Evolutionary conservation across 139 green algal genomes (phyloP), one percentile per base, ranked within the genome.

Genomic region (Nannochloris sp.): DNA sequence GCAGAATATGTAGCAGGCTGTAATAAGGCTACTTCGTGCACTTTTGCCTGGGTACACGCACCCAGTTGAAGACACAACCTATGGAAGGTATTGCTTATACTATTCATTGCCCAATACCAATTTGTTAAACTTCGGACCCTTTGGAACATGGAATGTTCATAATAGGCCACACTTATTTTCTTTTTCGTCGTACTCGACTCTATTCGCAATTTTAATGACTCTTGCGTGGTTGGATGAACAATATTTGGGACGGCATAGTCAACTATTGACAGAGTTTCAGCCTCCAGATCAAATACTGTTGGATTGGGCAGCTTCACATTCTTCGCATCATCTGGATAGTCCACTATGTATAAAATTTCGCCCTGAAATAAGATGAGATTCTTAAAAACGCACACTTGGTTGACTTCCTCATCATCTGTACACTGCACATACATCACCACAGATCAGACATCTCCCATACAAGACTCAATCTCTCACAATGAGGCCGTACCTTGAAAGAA

Each of bases 71-170:
- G 16, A 25, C 58, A 64, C 12, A 64, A 11, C 20, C 58, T 49
- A 64, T 64, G 58, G 25, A 56, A 64, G 9, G 25, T 51, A 11
- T 64, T 64, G 40, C 58, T 31, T 14, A 31, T 25, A 36, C 58
- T 31, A 25, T 64, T 64, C 20, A 64, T 49, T 9, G 58, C 58
- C 58, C 58, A 64, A 17, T 44, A 64, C 58, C 58, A 64, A 12
- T 64, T 64, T 29, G 12, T 64, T 17, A 64, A 64, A 51, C 20
- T 64, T 12, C 58, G 58, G 6, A 31, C 25, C 3, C 58, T 25
- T 28, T 64, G 58, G 23, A 64, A 51, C n/a, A 64, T 64, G 6
- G 58, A 25, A 51, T 29, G 57, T n/a, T 64, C 43, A 31, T 44
- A 64, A 14, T 64, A 20, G 10, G 58, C 58, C 6, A 57, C 12